These are phyloP conservation scores for Malus hybrid DNA, from an alignment of 331 rosid genomes.

Conservation along the genomic window DNA sequence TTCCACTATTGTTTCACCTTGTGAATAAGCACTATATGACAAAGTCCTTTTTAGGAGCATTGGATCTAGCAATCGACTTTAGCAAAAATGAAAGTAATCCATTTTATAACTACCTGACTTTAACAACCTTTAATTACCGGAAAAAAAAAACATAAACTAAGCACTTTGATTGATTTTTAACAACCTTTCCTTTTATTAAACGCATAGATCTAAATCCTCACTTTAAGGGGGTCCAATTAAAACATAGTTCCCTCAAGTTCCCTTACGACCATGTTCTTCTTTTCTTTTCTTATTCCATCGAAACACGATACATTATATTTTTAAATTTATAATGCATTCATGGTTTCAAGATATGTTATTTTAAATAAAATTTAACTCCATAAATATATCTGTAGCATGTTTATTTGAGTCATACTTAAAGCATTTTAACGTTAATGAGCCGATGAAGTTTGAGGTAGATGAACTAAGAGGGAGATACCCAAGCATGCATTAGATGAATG, in stretches of 20 bases:
- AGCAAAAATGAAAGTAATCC: background rate
- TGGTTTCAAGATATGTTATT: too few relatives aligned
- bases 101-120: constrained; percentile 35
- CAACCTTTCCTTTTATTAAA: background rate
- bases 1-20: background rate
- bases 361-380: too few relatives aligned
- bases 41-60: constrained; percentile 11
- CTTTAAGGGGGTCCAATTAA: background rate
- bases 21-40: constrained; percentile 11
- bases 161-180: background rate
- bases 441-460: background rate
- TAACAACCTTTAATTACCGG: background rate
- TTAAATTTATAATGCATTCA: too few relatives aligned
- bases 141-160: background rate
- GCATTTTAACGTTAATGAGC: too few relatives aligned
- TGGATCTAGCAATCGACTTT: constrained; percentile 1
- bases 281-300: too few relatives aligned
- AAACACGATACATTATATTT: too few relatives aligned
- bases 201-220: background rate
- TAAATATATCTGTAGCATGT: too few relatives aligned
- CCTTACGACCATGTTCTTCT: background rate
- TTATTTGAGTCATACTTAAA: too few relatives aligned
- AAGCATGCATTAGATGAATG: constrained; percentile 1
- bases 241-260: background rate
- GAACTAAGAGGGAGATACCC: constrained; percentile 1